These are phyloP conservation scores for Hamamelis virginiana DNA, from an alignment of 164 flowering plant species.

Conservation along the genomic window DNA sequence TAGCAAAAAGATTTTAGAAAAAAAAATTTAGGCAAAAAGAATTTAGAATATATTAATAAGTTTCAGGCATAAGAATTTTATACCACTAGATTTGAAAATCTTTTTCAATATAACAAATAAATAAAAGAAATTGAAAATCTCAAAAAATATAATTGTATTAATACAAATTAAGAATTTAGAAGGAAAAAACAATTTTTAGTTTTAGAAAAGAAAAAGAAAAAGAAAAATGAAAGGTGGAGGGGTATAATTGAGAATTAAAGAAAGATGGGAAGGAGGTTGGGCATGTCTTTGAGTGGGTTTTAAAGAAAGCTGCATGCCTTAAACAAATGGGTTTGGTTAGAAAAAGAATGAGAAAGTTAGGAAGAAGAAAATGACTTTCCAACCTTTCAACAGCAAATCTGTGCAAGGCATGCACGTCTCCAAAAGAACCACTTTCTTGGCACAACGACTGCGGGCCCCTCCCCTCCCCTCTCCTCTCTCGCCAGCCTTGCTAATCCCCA, in stretches of 20 bases:
- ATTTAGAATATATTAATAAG: no score
- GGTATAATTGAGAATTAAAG: neutral
- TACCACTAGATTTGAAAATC: no score
- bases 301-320: neutral
- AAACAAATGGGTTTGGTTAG: neutral
- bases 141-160: no score
- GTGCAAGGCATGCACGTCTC: conserved; percentile 27
- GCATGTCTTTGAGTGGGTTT: conserved; percentile 12
- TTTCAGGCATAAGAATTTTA: no score
- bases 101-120: no score
- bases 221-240: neutral
- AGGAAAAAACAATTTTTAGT: neutral
- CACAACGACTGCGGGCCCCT: neutral
- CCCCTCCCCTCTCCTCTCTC: neutral
- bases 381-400: conserved; percentile 38
- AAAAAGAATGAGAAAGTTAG: conserved; percentile 14
- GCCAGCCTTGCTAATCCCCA: conserved; percentile 5
- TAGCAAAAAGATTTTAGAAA: no score
- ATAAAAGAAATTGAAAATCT: no score
- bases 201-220: neutral
- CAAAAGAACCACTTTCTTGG: conserved; percentile 6
- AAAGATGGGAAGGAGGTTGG: conserved; percentile 11
- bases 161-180: no score
- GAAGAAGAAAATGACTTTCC: conserved; percentile 49
- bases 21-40: no score